Evolutionary conservation across 176 grass and related monocot species (phyloP), one percentile per base, ranked within the genome.

Genomic region (Calamus simplicifolius): DNA sequence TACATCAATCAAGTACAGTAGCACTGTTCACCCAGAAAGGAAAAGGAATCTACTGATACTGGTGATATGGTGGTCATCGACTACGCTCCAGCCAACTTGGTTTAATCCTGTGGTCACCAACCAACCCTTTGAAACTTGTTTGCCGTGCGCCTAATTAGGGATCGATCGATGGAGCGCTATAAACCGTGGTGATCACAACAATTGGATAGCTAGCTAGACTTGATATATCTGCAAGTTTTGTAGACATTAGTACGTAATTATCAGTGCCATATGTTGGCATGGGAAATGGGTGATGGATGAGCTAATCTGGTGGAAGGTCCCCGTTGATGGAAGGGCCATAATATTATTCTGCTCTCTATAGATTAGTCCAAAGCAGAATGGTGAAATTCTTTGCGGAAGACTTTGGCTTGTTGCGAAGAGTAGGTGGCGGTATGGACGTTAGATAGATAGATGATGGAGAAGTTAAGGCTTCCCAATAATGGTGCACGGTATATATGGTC

Each of bases 371-470:
- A 43, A 43, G 35, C 35, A 43, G 35, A 1, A 12, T 43, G 35
- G 25, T 48, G 69, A 21, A 56, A 58, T 21, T 54, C 57, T 49
- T 49, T 59, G n/a, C 4, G 19, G 66, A 54, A 48, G 57, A 67
- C 35, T 43, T 43, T 43, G 28, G 28, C 25, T 14, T 17, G 17
- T n/a, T 18, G 5, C 15, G n/a, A 10, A 60, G 73, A 82, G 87
- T 90, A 82, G 87, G 87, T 82, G 60, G 70, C 54, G 64, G 54
- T 43, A 62, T 75, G 58, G 68, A 79, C 65, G 79, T 86, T 82
- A 52, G 65, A 82, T 79, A 52, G 65, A 82, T 79, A 54, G 31
- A 53, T 70, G 82, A 86, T 86, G 31, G 55, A 35, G 75, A 86
- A n/a, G n/a, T n/a, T n/a, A n/a, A 66, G 43, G 64, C 56, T 85